Conservation (phyloP, 2,329 filamentous ascomycete genomes). For the Colletotrichum gloeosporioides region DNA sequence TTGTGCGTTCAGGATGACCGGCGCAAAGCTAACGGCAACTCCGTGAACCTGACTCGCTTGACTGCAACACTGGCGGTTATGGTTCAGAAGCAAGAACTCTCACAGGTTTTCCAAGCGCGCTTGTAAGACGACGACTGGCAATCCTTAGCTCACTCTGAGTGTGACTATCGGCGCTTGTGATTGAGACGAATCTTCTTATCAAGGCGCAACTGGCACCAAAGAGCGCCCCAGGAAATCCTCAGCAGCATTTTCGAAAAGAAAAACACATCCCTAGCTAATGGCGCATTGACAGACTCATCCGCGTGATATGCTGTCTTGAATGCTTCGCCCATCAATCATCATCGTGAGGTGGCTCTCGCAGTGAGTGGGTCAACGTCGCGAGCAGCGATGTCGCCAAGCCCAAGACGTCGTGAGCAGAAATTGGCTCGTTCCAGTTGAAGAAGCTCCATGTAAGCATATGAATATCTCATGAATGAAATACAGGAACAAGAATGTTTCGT, state of each 20-base stretch:
- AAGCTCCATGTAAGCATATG: background rate
- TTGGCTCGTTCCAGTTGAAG: background rate
- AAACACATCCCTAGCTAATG: background rate
- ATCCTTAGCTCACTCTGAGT: background rate
- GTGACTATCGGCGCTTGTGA: background rate
- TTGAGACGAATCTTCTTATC: background rate
- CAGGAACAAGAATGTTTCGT: accelerated
- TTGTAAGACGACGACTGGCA: background rate
- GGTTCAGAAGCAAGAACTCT: background rate
- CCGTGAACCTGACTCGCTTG: background rate
- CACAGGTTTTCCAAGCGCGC: background rate
- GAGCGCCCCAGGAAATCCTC: background rate
- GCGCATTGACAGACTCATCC: background rate
- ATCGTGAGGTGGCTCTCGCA: background rate
- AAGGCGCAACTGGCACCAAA: background rate
- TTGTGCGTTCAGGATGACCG: background rate
- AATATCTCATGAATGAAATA: background rate
- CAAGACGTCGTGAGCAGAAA: background rate
- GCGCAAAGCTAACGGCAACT: background rate
- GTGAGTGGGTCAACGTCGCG: background rate
- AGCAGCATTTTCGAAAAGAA: background rate
- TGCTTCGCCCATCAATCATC: background rate
- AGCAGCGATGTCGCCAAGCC: background rate
- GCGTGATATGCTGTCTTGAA: background rate
- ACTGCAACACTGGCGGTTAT: background rate